These are phyloP conservation scores for Prunus mume DNA, from an alignment of 306 rosid species.

Conservation along the genomic window DNA sequence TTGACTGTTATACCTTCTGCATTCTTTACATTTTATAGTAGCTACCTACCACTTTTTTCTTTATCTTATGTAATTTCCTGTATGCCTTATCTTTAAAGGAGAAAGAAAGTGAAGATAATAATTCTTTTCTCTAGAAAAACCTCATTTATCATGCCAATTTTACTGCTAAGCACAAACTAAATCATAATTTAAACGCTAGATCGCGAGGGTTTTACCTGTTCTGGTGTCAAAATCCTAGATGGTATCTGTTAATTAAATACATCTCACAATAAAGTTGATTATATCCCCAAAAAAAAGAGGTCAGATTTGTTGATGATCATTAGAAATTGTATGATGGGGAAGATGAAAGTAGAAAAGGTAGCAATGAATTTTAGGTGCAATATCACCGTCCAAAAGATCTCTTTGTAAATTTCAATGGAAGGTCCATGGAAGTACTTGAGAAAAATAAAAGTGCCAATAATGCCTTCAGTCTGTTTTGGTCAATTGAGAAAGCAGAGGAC, in stretches of 20 bases:
- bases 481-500: conserved; percentile 40
- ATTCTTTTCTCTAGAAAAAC: not conserved
- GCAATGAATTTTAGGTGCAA: not conserved
- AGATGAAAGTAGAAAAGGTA: not conserved
- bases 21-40: not conserved
- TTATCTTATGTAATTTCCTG: not conserved
- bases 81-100: not conserved
- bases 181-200: not conserved
- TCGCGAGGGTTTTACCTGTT: not conserved
- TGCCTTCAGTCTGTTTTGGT: conserved; percentile 7
- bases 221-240: not conserved
- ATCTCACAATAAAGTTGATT: not conserved
- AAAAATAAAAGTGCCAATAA: not conserved
- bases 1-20: not conserved
- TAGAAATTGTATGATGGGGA: not conserved
- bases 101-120: not conserved
- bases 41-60: not conserved
- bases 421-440: not conserved
- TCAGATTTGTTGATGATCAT: not conserved
- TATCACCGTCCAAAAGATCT: not conserved
- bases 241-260: not conserved
- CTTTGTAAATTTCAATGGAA: not conserved
- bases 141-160: not conserved
- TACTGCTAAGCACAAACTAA: not conserved
- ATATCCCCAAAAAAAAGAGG: not conserved